These are phyloP conservation scores for Parmelia sp. DNA, from an alignment of 495 filamentous ascomycete species.

Conservation along the genomic window DNA sequence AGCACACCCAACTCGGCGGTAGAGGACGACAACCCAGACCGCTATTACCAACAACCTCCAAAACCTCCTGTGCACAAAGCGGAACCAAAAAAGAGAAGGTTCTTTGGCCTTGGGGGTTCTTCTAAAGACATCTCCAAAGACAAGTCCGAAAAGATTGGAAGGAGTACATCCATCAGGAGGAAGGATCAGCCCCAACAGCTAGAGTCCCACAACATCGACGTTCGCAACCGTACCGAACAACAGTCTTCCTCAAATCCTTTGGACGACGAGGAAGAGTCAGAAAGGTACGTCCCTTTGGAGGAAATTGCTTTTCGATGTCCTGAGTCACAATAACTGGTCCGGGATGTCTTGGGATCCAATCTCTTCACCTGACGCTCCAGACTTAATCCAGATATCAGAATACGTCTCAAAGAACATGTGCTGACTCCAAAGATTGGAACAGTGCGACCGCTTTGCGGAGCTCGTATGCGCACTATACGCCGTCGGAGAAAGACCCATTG, in stretches of 20 bases:
- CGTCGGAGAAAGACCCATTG: slow-evolving; percentile 24
- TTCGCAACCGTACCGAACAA: slow-evolving; percentile 14
- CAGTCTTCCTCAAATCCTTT: slow-evolving; percentile 14
- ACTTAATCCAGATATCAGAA: background rate
- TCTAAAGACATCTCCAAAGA: slow-evolving; percentile 22
- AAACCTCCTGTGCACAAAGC: slow-evolving; percentile 21
- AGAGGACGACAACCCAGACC: slow-evolving; percentile 26
- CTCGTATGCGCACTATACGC: slow-evolving; percentile 3
- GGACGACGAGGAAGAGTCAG: slow-evolving; percentile 13
- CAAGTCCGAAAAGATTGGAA: slow-evolving; percentile 21
- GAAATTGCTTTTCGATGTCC: background rate
- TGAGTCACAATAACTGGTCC: background rate
- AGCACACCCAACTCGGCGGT: slow-evolving; percentile 20
- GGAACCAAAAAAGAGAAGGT: slow-evolving; percentile 26
- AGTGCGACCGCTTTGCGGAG: slow-evolving; percentile 8
- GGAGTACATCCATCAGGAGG: slow-evolving; percentile 26
- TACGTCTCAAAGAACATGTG: background rate
- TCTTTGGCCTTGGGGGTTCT: slow-evolving; percentile 25
- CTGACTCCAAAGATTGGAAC: slow-evolving; percentile 14
- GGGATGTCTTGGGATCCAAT: no score
- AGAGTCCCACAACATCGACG: slow-evolving; percentile 13
- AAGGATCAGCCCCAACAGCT: slow-evolving; percentile 17
- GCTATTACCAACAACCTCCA: slow-evolving; percentile 25
- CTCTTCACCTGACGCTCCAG: background rate
- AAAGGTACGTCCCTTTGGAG: background rate